A percentile compares a stretch with the other conserved stretches of the same genome.
Evolutionary conservation across 129 eudicot genomes (phyloP).

Genomic region (Chrysanthemum lavandulifolium): DNA sequence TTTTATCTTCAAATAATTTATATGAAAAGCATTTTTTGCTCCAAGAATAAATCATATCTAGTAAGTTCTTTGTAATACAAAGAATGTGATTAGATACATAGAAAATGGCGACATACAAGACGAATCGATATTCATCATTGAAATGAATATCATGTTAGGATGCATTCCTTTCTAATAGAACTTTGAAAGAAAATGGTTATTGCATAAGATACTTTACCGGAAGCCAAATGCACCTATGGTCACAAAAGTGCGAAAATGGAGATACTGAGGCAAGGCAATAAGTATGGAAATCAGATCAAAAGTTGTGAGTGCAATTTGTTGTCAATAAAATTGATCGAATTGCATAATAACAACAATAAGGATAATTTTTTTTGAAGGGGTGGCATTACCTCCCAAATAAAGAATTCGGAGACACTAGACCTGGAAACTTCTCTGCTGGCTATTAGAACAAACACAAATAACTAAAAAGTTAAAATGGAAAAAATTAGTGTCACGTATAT

Average conservation of each 20-base stretch:
- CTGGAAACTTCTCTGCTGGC: constrained; percentile 96
- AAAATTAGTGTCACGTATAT: no score
- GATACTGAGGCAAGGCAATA: constrained; percentile 74
- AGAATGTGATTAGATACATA: no score
- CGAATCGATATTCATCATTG: background rate
- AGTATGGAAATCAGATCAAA: constrained; percentile 80
- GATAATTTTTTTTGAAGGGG: background rate
- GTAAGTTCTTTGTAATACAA: no score
- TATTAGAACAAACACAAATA: constrained; percentile 15
- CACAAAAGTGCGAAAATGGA: constrained; percentile 62
- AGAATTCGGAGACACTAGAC: constrained; percentile 64
- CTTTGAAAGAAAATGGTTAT: background rate
- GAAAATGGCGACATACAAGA: background rate
- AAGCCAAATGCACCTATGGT: constrained; percentile 59
- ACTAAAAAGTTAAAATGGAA: background rate
- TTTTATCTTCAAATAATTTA: background rate
- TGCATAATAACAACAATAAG: background rate
- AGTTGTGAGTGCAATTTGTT: constrained; percentile 12
- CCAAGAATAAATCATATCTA: background rate
- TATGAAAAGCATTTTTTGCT: background rate
- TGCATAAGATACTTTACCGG: constrained; percentile 56
- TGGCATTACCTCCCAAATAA: constrained; percentile 68
- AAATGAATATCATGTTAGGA: constrained; percentile 15
- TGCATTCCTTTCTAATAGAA: background rate
- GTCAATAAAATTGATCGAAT: background rate